A percentile compares a stretch with the other conserved stretches of the same genome.
Conservation (phyloP, 1,284 basidiomycete genomes). For the Apiotrichum laibachii region DNA sequence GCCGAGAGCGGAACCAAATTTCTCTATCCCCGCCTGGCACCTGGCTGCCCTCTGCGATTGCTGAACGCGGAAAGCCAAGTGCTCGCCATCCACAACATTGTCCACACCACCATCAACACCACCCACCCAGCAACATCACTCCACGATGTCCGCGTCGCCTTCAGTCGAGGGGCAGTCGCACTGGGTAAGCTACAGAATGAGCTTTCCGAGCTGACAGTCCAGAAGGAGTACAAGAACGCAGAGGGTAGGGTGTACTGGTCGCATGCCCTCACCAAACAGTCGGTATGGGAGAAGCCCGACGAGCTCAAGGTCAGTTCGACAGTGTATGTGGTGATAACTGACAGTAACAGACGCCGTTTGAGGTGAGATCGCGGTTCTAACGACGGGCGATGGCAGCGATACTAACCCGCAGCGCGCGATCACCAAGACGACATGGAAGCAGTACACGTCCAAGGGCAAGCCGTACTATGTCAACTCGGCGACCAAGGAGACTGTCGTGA, state of each 20-base stretch:
- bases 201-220: constrained; percentile 12
- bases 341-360: constrained; percentile 78
- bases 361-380: constrained; percentile 57
- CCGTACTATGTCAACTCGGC: constrained; percentile 84
- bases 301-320: constrained; percentile 40
- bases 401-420: constrained; percentile 65
- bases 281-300: constrained; percentile 53
- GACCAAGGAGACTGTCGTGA: constrained; percentile 50
- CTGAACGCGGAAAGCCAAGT: too few species aligned
- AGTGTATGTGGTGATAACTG: not conserved
- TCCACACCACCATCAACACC: too few species aligned
- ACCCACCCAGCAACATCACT: too few species aligned
- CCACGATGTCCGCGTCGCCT: constrained; percentile 23
- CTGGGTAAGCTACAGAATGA: constrained; percentile 30
- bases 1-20: not conserved
- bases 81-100: too few species aligned
- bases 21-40: too few species aligned
- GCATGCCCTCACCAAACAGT: constrained; percentile 50
- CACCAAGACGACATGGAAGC: constrained; percentile 83
- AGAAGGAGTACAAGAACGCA: constrained; percentile 48
- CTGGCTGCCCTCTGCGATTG: too few species aligned
- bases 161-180: constrained; percentile 22
- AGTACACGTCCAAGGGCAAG: constrained; percentile 80
- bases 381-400: not conserved
- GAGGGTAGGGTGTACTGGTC: constrained; percentile 52